Evolutionary conservation across 2,329 filamentous ascomycete species (phyloP).

Genomic region (Ophiocordyceps camponoti-floridani): DNA sequence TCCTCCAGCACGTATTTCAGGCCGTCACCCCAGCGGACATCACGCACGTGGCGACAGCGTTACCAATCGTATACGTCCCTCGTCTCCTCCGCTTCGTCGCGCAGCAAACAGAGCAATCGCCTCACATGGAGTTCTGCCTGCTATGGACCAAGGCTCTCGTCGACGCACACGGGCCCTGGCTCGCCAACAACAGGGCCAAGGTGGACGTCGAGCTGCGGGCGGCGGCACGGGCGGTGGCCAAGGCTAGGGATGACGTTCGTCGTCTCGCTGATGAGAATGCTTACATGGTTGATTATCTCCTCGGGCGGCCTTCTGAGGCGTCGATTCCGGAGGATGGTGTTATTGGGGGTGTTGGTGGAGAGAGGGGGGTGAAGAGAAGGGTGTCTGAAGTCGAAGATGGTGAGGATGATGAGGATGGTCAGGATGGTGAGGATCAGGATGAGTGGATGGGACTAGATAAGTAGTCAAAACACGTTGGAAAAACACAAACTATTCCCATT

Average conservation of each 20-base stretch:
- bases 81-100: constrained; percentile 77
- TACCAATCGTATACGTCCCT: constrained; percentile 75
- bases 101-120: constrained; percentile 71
- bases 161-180: constrained; percentile 66
- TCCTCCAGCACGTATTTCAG: constrained; percentile 77
- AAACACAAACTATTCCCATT: background rate
- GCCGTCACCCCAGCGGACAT: constrained; percentile 61
- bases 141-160: constrained; percentile 78
- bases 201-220: constrained; percentile 73
- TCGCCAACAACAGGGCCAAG: constrained; percentile 63
- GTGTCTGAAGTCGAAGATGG: constrained; percentile 5
- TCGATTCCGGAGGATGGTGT: constrained; percentile 6
- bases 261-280: constrained; percentile 73
- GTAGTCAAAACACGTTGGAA: background rate
- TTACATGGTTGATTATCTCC: constrained; percentile 74
- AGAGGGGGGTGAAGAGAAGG: background rate
- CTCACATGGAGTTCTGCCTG: constrained; percentile 87
- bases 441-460: constrained; percentile 31
- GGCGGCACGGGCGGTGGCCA: constrained; percentile 61
- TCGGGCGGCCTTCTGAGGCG: constrained; percentile 26
- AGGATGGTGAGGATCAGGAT: constrained; percentile 20
- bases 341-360: background rate
- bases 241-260: constrained; percentile 69
- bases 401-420: constrained; percentile 17
- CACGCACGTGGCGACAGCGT: constrained; percentile 54